Percentiles rank a stretch among this genome's conserved stretches.
Evolutionary conservation across 306 rosid species (phyloP).

Genomic region (Dicorynia guianensis): DNA sequence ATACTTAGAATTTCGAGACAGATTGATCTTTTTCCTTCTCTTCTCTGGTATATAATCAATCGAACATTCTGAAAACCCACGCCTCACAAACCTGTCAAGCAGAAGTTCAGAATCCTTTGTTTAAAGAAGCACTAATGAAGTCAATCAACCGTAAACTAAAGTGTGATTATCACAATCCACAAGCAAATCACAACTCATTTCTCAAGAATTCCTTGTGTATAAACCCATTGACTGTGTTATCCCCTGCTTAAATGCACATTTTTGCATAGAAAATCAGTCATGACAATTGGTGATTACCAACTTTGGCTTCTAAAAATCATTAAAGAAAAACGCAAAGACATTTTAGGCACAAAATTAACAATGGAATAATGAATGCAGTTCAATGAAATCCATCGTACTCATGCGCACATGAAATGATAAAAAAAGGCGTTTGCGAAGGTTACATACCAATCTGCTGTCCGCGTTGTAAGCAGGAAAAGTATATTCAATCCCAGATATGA

Average conservation of each 20-base stretch:
- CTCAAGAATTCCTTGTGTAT: neutral
- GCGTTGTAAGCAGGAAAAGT: slow-evolving; percentile 90
- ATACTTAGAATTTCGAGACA: slow-evolving; percentile 91
- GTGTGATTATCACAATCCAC: neutral
- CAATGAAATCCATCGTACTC: slow-evolving; percentile 7
- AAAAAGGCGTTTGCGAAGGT: slow-evolving; percentile 25
- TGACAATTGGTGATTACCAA: neutral
- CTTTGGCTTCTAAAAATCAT: neutral
- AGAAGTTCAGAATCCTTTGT: slow-evolving; percentile 7
- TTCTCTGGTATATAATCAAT: slow-evolving; percentile 78
- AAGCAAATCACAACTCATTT: slow-evolving; percentile 13
- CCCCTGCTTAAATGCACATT: neutral
- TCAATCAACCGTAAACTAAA: neutral
- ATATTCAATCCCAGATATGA: slow-evolving; percentile 74
- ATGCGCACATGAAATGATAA: no score
- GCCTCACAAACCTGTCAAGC: slow-evolving; percentile 88
- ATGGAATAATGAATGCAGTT: neutral
- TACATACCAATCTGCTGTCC: slow-evolving; percentile 91
- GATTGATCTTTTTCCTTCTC: slow-evolving; percentile 71
- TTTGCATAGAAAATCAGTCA: neutral
- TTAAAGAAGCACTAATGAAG: slow-evolving; percentile 31
- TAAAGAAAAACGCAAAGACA: neutral
- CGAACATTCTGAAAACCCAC: slow-evolving; percentile 94
- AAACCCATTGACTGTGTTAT: slow-evolving; percentile 2
- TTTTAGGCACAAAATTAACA: neutral